phyloP scores from a whole-genome alignment of 2,329 filamentous ascomycete species.

The Pseudocercospora pini-densiflorae region DNA sequence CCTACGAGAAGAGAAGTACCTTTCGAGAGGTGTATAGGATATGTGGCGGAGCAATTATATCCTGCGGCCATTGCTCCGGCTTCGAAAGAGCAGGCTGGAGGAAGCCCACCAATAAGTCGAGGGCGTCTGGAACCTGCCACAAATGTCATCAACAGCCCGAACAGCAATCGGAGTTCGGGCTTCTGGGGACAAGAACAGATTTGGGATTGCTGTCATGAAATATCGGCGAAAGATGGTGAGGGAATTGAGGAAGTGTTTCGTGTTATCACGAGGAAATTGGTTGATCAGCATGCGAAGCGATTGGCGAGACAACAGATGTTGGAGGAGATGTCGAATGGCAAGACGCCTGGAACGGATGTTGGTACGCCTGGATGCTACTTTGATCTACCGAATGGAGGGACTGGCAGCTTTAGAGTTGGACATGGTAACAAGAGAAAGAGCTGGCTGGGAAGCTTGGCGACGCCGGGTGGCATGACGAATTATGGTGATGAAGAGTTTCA shows the following conservation, averaged over 20 bases:
- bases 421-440: conserved; percentile 66
- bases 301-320: conserved; percentile 56
- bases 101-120: conserved; percentile 34
- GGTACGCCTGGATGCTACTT: conserved; percentile 50
- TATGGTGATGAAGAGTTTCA: conserved; percentile 31
- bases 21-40: conserved; percentile 94
- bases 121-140: conserved; percentile 53
- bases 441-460: conserved; percentile 66
- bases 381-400: conserved; percentile 52
- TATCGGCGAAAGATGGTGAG: conserved; percentile 90
- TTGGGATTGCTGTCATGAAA: conserved; percentile 98
- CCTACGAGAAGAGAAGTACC: conserved; percentile 80
- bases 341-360: conserved; percentile 49
- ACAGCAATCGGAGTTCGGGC: conserved; percentile 64
- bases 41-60: conserved; percentile 88
- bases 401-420: conserved; percentile 64
- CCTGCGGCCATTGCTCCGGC: conserved; percentile 47
- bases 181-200: conserved; percentile 86
- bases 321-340: conserved; percentile 44
- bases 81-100: conserved; percentile 4
- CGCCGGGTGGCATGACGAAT: conserved; percentile 42
- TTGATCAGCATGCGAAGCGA: conserved; percentile 69
- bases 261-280: conserved; percentile 81
- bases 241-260: conserved; percentile 97
- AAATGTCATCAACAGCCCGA: conserved; percentile 43